A percentile compares a stretch with the other conserved stretches of the same genome.
phyloP scores from a whole-genome alignment of 2,329 filamentous ascomycete genomes.

The Scopulariopsis brevicaulis region DNA sequence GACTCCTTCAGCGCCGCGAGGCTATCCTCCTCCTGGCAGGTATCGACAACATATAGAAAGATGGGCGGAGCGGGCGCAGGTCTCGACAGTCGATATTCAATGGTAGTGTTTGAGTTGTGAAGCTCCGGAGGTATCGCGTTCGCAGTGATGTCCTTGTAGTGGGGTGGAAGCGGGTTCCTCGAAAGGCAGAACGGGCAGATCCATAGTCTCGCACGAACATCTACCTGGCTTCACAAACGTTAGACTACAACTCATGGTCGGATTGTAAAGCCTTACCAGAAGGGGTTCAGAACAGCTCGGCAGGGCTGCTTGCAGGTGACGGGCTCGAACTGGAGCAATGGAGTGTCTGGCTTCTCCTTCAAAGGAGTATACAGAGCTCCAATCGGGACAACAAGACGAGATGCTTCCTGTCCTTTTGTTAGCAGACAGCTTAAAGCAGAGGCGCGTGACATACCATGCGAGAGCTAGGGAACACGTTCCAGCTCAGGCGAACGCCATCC shows the following conservation, averaged over 20 bases:
- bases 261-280: constrained; percentile 54
- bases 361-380: constrained; percentile 90
- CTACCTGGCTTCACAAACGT: constrained; percentile 52
- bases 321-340: constrained; percentile 87
- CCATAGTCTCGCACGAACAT: constrained; percentile 74
- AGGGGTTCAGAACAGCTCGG: constrained; percentile 90
- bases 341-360: constrained; percentile 87
- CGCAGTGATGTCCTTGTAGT: constrained; percentile 83
- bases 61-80: constrained; percentile 80
- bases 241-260: constrained; percentile 11
- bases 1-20: constrained; percentile 75
- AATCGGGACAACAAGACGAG: constrained; percentile 87
- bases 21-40: constrained; percentile 81
- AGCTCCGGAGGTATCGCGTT: constrained; percentile 76
- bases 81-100: constrained; percentile 72
- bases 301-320: constrained; percentile 95
- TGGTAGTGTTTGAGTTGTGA: constrained; percentile 75
- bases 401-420: constrained; percentile 59
- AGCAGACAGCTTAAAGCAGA: neutral
- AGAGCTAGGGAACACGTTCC: constrained; percentile 97
- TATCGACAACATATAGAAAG: constrained; percentile 79
- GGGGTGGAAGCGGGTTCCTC: constrained; percentile 69
- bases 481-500: constrained; percentile 91
- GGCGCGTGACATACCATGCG: constrained; percentile 66
- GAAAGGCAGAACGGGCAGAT: constrained; percentile 84